Percentiles rank a stretch among this genome's conserved stretches.
These are phyloP conservation scores for Phytophthora ramorum DNA, from an alignment of 352 stramenopile species.

Conservation along the genomic window DNA sequence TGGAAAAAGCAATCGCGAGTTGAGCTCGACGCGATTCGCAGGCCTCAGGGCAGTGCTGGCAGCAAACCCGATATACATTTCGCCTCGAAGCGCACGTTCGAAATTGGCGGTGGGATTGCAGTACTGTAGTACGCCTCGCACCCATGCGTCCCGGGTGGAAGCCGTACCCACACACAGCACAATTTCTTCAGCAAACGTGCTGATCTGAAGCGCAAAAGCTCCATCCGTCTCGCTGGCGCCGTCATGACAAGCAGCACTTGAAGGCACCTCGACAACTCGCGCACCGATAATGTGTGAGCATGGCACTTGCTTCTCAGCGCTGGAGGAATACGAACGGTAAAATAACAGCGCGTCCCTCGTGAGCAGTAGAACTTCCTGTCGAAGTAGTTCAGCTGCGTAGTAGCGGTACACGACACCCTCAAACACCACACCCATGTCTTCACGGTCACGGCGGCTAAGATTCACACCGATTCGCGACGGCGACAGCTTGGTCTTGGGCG, in stretches of 20 bases:
- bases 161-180: constrained; percentile 71
- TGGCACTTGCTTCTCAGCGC: constrained; percentile 57
- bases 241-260: constrained; percentile 14
- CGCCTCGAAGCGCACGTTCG: constrained; percentile 40
- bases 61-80: constrained; percentile 55
- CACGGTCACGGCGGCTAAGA: constrained; percentile 62
- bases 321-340: constrained; percentile 71
- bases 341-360: constrained; percentile 64
- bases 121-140: constrained; percentile 68
- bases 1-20: constrained; percentile 69
- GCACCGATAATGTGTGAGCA: constrained; percentile 61
- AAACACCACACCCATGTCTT: constrained; percentile 60
- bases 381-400: constrained; percentile 57
- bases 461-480: constrained; percentile 71
- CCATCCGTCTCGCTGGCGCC: constrained; percentile 16
- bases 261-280: constrained; percentile 43
- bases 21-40: constrained; percentile 62
- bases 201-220: constrained; percentile 73
- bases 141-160: constrained; percentile 68
- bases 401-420: constrained; percentile 83
- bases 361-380: constrained; percentile 81
- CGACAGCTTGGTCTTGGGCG: constrained; percentile 49
- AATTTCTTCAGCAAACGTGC: constrained; percentile 78
- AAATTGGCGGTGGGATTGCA: constrained; percentile 58
- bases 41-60: constrained; percentile 47